Base-by-base conservation (phyloP, 805 yeast species). In the Alloascoidea hylecoeti region DNA sequence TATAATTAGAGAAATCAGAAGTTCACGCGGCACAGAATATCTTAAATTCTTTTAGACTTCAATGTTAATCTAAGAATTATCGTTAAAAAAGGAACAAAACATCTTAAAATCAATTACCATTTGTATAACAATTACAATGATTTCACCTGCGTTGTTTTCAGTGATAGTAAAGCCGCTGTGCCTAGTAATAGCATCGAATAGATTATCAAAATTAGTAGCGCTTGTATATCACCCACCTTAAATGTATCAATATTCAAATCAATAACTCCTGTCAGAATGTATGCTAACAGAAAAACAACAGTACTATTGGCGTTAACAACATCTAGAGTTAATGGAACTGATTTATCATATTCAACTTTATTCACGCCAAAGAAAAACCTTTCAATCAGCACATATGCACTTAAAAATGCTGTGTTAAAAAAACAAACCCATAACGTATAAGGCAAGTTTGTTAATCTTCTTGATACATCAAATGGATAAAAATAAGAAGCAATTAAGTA, bases 391-490 rank as follows among this genome's bases (percentile, higher is more conserved):
- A 75, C 67, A 50, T 72, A 82, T 2, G 72, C 58, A 6, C 76
- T 57, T 16, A 88, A 55, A 41, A 71, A 72, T 2, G 76, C 70
- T 4, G 83, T 59, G 55, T 92, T 92, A 57, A 78, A 86, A 2
- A 89, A 70, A 15, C 78, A 78, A 3, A 84, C 86, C 95, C 95
- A 84, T 16, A 81, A 49, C 2, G 84, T 80, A 48, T 92, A 92
- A 1, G 94, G 76, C n/a, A 83, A 56, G 51, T 92, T 92, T 1
- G 96, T 96, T 49, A 88, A 66, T 48, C 97, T 69, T 55, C 98
- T 72, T 1, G 96, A 85, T 2, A 84, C 73, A 5, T 59, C 52
- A 36, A 23, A 23, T 23, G 30, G 30, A 55, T 60, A 17, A 28
- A 34, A 23, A n/a, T 9, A 23, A n/a, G 30, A 23, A 9, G 30